Percentiles rank a stretch among this genome's conserved stretches.
Evolutionary conservation across 495 filamentous ascomycete species (phyloP).

Genomic region (Aspergillus heteromorphus): DNA sequence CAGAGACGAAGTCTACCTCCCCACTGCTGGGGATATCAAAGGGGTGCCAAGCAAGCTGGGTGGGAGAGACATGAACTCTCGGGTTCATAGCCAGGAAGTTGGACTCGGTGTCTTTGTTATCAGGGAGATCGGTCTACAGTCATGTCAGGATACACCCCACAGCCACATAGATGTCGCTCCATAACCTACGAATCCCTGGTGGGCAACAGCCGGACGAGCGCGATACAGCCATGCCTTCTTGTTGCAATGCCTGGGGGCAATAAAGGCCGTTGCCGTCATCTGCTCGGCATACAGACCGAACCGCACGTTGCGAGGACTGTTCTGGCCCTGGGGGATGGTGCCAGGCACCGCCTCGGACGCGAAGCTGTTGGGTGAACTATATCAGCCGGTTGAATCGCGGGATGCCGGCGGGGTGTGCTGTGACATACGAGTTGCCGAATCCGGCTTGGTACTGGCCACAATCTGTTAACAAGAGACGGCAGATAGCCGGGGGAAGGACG

Average conservation of each 20-base stretch:
- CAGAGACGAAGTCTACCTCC: slow-evolving; percentile 38
- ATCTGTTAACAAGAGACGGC: slow-evolving; percentile 15
- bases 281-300: slow-evolving; percentile 47
- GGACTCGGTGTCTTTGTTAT: slow-evolving; percentile 41
- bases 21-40: slow-evolving; percentile 37
- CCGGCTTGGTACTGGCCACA: slow-evolving; percentile 43
- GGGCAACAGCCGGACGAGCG: slow-evolving; percentile 44
- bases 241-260: slow-evolving; percentile 43
- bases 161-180: not conserved
- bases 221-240: slow-evolving; percentile 48
- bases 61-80: slow-evolving; percentile 58
- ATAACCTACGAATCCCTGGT: slow-evolving; percentile 43
- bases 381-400: slow-evolving; percentile 25
- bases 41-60: slow-evolving; percentile 45
- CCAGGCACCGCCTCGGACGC: slow-evolving; percentile 44
- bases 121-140: slow-evolving; percentile 39
- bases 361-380: slow-evolving; percentile 23
- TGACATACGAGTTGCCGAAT: slow-evolving; percentile 48
- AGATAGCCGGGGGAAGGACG: not conserved
- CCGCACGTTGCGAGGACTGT: slow-evolving; percentile 41
- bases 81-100: slow-evolving; percentile 45
- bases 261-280: slow-evolving; percentile 42
- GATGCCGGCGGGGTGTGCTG: slow-evolving; percentile 5
- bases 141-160: slow-evolving; percentile 8
- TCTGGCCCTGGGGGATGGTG: slow-evolving; percentile 45